Evolutionary conservation across 2,329 filamentous ascomycete species (phyloP).

Genomic region (Orbilia quercus): DNA sequence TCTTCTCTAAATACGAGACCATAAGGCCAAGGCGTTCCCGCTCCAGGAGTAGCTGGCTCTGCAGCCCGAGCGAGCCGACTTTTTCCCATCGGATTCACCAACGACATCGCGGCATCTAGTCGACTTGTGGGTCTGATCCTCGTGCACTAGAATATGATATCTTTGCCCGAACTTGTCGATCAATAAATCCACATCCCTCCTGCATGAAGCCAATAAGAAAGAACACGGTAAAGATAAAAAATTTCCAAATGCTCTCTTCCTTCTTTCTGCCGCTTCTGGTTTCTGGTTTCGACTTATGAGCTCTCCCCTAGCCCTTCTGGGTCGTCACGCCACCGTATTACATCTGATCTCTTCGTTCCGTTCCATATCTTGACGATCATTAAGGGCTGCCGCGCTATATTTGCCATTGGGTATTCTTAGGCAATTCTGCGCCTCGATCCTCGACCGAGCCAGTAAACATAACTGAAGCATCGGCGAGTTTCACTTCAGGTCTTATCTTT

Average conservation of each 20-base stretch:
- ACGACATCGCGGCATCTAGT: slow-evolving; percentile 51
- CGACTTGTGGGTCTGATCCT: slow-evolving; percentile 39
- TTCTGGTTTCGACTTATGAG: slow-evolving; percentile 29
- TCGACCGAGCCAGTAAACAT: slow-evolving; percentile 18
- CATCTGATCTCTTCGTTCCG: slow-evolving; percentile 21
- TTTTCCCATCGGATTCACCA: slow-evolving; percentile 21
- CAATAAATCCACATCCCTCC: slow-evolving; percentile 30
- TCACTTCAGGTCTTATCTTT: slow-evolving; percentile 26
- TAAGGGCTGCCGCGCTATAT: slow-evolving; percentile 45
- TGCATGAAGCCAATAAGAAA: slow-evolving; percentile 38
- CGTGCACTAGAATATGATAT: slow-evolving; percentile 42
- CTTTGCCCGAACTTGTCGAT: slow-evolving; percentile 28
- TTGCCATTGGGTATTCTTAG: slow-evolving; percentile 50
- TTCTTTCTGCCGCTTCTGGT: slow-evolving; percentile 39
- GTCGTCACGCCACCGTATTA: slow-evolving; percentile 45
- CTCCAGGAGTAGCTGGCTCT: slow-evolving; percentile 17
- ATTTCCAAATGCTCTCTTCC: slow-evolving; percentile 43
- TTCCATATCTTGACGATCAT: slow-evolving; percentile 36
- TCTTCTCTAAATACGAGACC: slow-evolving; percentile 25
- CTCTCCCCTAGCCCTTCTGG: slow-evolving; percentile 5
- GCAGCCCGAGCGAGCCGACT: slow-evolving; percentile 38
- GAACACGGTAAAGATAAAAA: slow-evolving; percentile 27
- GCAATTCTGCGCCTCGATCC: not conserved
- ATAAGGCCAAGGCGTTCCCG: slow-evolving; percentile 39
- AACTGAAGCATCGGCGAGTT: slow-evolving; percentile 36